Percentiles rank a stretch among this genome's conserved stretches.
phyloP scores from a whole-genome alignment of 1,284 basidiomycete species.

The Tilletia caries region DNA sequence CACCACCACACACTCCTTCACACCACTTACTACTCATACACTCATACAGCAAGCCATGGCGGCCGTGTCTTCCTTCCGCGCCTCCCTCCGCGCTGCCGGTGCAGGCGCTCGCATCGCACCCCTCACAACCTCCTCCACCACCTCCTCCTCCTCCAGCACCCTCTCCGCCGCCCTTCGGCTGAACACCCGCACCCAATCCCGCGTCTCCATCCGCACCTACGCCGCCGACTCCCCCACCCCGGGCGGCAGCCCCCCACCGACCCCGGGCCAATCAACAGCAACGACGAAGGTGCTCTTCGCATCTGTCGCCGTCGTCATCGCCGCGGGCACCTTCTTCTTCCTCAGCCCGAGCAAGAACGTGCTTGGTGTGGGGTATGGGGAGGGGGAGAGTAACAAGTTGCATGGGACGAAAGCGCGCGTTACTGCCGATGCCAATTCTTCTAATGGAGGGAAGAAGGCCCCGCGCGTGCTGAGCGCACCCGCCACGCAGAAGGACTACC shows the following conservation, averaged over 20 bases:
- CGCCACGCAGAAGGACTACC: constrained; percentile 45
- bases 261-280: not conserved
- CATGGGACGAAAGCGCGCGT: constrained; percentile 16
- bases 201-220: constrained; percentile 28
- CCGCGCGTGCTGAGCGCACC: constrained; percentile 12
- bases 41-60: constrained; percentile 9
- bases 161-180: constrained; percentile 25
- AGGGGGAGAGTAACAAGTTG: constrained; percentile 36
- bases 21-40: not conserved
- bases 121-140: constrained; percentile 24
- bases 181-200: constrained; percentile 33
- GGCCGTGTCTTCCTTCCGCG: constrained; percentile 27
- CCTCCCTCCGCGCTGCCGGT: constrained; percentile 29
- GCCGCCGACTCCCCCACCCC: constrained; percentile 24
- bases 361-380: constrained; percentile 29
- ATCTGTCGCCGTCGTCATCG: constrained; percentile 31
- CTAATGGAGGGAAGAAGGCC: not conserved
- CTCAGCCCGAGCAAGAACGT: constrained; percentile 29
- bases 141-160: constrained; percentile 23
- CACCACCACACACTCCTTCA: not conserved
- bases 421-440: not conserved
- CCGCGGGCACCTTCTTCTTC: constrained; percentile 33
- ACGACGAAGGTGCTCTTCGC: constrained; percentile 30
- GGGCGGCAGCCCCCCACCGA: constrained; percentile 23
- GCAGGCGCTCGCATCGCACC: constrained; percentile 21